Evolutionary conservation across 108 stramenopile species (phyloP), one percentile per base, ranked within the genome.

Genomic region (Skeletonema menzelii): DNA sequence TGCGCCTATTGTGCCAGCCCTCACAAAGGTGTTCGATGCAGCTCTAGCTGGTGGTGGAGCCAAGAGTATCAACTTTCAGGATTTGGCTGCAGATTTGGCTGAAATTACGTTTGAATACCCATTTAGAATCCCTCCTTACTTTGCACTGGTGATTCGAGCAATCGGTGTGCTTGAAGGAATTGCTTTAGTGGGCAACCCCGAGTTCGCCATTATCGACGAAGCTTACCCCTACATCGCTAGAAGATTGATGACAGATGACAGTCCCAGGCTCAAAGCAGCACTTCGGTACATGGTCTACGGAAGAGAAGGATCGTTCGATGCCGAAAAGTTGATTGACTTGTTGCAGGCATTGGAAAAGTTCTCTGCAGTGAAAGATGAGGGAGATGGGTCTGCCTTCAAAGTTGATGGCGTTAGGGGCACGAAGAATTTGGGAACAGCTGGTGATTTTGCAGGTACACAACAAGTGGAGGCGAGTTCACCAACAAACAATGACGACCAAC

Each of bases 281-380:
- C 56, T 97, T 35, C 79, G 94, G 15, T 97, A 97, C 82, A 96
- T 97, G 95, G 91, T 97, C 2, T 97, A 97, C 75, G 97, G 97
- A 12, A 75, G 87, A 63, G 89, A 91, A 69, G 88, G 88, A 24
- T 67, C 83, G 2, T 97, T 97, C 73, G 95, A 97, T 84, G 96
- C 95, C 17, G 97, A 97, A 65, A 87, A 91, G 12, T 28, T 97
- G 40, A 97, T 97, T 74, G 97, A 97, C 66, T 66, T 97, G 59
- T 72, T 97, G 40, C 91, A 95, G 65, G 97, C 96, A 42, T 59
- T 96, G 26, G 95, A 94, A 69, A 91, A 90, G 68, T 97, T 93
- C 73, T 86, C 80, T 19, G 84, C 90, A 3, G 87, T 96, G 11
- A 75, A 88, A 62, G 88, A 93, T 62, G 87, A 93, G 22, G 91